phyloP scores from a whole-genome alignment of 1,284 basidiomycete genomes.

The Sporisorium reilianum region DNA sequence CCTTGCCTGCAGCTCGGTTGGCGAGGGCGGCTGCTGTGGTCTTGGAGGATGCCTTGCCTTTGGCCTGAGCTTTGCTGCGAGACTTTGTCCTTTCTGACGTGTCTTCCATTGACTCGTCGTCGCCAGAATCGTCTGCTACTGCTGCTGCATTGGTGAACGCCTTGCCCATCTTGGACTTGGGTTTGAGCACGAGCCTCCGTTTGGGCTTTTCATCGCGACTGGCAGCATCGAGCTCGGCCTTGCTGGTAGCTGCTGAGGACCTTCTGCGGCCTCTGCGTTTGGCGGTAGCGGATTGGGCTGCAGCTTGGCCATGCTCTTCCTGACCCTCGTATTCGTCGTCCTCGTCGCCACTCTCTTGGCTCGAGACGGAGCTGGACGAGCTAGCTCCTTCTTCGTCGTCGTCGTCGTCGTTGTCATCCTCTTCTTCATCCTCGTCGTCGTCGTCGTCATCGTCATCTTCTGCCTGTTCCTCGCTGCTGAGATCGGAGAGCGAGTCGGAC shows the following conservation, averaged over 20 bases:
- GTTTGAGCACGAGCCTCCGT: constrained; percentile 44
- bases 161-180: constrained; percentile 45
- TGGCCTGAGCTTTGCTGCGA: constrained; percentile 15
- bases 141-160: constrained; percentile 1
- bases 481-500: constrained; percentile 51
- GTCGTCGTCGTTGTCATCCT: constrained; percentile 27
- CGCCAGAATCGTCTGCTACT: constrained; percentile 15
- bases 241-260: constrained; percentile 24
- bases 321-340: constrained; percentile 38
- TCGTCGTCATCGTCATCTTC: constrained; percentile 18
- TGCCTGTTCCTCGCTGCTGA: constrained; percentile 52
- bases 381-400: constrained; percentile 13
- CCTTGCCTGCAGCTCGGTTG: constrained; percentile 35
- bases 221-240: constrained; percentile 18
- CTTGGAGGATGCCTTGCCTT: constrained; percentile 29
- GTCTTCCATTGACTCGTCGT: constrained; percentile 16
- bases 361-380: constrained; percentile 28
- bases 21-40: constrained; percentile 39
- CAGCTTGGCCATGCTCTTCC: constrained; percentile 21
- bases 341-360: constrained; percentile 25
- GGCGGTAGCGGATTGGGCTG: not conserved
- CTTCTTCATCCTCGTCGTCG: constrained; percentile 18
- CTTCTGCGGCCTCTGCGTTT: constrained; percentile 20
- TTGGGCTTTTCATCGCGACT: constrained; percentile 33
- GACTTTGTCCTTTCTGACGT: constrained; percentile 1